Base-by-base conservation (phyloP, 176 grass and related monocot genomes). In the Ananas comosus region DNA sequence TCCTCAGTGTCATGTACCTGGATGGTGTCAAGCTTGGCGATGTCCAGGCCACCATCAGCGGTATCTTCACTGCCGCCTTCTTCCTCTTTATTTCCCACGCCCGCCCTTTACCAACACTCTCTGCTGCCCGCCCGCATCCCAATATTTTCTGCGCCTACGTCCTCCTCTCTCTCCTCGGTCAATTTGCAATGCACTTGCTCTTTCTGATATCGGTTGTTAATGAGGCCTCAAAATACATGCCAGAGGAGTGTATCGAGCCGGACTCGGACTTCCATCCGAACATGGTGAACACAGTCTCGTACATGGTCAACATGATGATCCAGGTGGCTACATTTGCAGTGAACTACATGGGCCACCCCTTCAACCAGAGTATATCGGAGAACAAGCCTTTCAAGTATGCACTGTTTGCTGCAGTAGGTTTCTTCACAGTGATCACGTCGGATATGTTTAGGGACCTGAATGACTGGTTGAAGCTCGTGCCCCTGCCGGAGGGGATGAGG, bases 301-400 rank as follows among this genome's bases (percentile, higher is more conserved):
- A 99, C 72, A 99, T 99, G 89, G 94, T 93, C 64, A 99, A 99
- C 80, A 99, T 93, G 90, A 99, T 99, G 94, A 99, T 99, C 66
- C 93, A 97, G 72, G 90, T 93, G 48, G 94, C 94, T 21, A 99
- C 94, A 22, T 99, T 99, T 80, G 94, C 94, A 33, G 94, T 99
- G 48, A 99, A 99, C 78, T 99, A 99, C 84, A 99, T 99, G 75
- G 94, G 94, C 12, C 94, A 93, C 24, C 89, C 94, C 0, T 99
- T 99, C 63, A 93, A 99, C 51, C 89, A 92, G 77, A 90, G 86
- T 9, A 99, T 99, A 73, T 82, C 94, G 0, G 94, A 93, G 77
- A 99, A 99, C 82, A 93, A 85, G 75, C 94, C 94, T 10, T 99
- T 99, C 82, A 88, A 88, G 74, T 88, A 90, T 72, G 89, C 94